Percentiles rank a stretch among this genome's conserved stretches.
Evolutionary conservation across 2,329 filamentous ascomycete species (phyloP).

Genomic region (Fusarium continuum): DNA sequence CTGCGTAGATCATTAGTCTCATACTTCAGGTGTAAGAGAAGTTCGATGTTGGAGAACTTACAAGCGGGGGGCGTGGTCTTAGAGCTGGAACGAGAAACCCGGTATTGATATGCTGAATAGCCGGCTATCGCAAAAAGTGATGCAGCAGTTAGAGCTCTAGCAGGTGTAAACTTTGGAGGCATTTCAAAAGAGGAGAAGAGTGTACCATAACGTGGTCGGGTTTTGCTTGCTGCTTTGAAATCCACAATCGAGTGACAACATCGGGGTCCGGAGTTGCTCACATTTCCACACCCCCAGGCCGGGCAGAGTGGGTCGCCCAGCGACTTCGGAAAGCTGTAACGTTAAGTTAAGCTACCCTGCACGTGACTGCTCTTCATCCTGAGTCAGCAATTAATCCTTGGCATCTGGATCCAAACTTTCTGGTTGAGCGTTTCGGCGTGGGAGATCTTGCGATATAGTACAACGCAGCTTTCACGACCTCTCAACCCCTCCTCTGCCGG

Average conservation of each 20-base stretch:
- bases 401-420: conserved; percentile 44
- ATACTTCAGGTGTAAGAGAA: conserved; percentile 41
- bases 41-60: conserved; percentile 28
- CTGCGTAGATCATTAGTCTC: conserved; percentile 37
- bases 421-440: conserved; percentile 15
- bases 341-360: neutral
- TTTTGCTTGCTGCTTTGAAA: conserved; percentile 48
- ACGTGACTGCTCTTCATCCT: conserved; percentile 37
- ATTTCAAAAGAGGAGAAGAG: conserved; percentile 35
- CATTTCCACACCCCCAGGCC: conserved; percentile 10
- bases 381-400: conserved; percentile 40
- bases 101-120: conserved; percentile 45
- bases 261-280: conserved; percentile 31
- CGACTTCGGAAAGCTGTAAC: conserved; percentile 35
- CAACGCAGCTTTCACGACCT: conserved; percentile 33
- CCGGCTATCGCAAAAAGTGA: conserved; percentile 44
- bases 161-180: conserved; percentile 43
- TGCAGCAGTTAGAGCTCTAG: conserved; percentile 42
- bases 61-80: conserved; percentile 36
- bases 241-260: conserved; percentile 41
- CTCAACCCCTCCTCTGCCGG: conserved; percentile 7
- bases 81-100: conserved; percentile 32
- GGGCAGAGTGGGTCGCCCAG: conserved; percentile 32
- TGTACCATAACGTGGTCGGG: conserved; percentile 23
- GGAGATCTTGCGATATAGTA: conserved; percentile 34